Evolutionary conservation across 495 filamentous ascomycete genomes (phyloP).

Genomic region (Talaromyces adpressus): DNA sequence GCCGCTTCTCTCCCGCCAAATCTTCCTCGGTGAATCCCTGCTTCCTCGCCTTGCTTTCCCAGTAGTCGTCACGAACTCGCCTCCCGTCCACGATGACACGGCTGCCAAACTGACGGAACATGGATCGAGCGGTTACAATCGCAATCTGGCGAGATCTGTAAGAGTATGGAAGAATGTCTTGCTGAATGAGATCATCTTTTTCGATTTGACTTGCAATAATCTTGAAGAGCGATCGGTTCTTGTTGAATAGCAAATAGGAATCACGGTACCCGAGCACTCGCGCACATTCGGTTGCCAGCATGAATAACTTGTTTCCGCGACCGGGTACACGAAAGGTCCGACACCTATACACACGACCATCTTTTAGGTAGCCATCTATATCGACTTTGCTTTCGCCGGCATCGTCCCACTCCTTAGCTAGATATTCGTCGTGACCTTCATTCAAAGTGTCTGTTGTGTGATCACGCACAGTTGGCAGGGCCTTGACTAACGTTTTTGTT

Average conservation of each 20-base stretch:
- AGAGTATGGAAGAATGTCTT: constrained; percentile 95
- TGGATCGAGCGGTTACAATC: constrained; percentile 96
- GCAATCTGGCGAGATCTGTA: constrained; percentile 97
- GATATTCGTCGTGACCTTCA: constrained; percentile 89
- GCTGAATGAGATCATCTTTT: constrained; percentile 91
- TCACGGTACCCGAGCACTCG: constrained; percentile 91
- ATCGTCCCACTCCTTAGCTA: constrained; percentile 86
- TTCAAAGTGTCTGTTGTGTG: constrained; percentile 96
- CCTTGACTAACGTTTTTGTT: constrained; percentile 88
- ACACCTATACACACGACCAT: constrained; percentile 83
- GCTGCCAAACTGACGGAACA: constrained; percentile 99
- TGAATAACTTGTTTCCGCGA: constrained; percentile 89
- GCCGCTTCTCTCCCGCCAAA: constrained; percentile 91
- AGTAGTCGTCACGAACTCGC: constrained; percentile 94
- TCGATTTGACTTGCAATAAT: constrained; percentile 95
- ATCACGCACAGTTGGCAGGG: constrained; percentile 89
- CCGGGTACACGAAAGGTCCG: constrained; percentile 89
- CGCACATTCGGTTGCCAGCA: constrained; percentile 97
- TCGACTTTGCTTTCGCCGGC: constrained; percentile 92
- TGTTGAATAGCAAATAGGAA: constrained; percentile 98
- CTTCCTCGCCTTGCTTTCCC: constrained; percentile 94
- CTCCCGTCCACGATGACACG: constrained; percentile 83
- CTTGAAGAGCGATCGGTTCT: constrained; percentile 94
- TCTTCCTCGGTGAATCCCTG: constrained; percentile 98
- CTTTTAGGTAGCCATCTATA: constrained; percentile 69